Conservation (phyloP, 306 rosid species). For the Abrus pulchellus region DNA sequence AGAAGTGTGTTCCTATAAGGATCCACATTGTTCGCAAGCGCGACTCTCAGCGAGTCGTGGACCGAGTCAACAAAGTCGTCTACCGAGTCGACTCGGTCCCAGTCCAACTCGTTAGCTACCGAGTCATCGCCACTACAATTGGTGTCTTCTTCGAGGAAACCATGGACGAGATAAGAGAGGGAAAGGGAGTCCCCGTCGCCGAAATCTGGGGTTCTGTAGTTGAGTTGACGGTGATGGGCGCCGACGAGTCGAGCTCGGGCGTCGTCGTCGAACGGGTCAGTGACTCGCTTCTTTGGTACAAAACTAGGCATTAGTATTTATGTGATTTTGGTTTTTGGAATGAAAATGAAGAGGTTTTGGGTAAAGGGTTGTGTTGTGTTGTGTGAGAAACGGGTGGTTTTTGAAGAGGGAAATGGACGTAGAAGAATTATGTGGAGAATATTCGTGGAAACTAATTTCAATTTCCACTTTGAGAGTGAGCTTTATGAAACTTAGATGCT, state of each 20-base stretch:
- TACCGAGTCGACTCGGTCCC: conserved; percentile 53
- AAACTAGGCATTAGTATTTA: conserved; percentile 49
- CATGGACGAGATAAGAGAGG: conserved; percentile 70
- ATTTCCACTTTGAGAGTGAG: background rate
- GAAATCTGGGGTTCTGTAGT: conserved; percentile 68
- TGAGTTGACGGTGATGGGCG: conserved; percentile 37
- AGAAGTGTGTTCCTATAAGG: conserved; percentile 46
- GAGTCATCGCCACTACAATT: background rate
- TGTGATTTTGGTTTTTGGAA: background rate
- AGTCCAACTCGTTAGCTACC: conserved; percentile 42
- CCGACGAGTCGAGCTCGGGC: conserved; percentile 63
- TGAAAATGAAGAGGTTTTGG: background rate
- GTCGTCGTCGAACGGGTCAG: conserved; percentile 59
- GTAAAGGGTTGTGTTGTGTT: background rate
- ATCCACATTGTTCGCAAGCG: conserved; percentile 44
- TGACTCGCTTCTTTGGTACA: conserved; percentile 55
- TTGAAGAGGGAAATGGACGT: background rate
- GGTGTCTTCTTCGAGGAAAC: conserved; percentile 53
- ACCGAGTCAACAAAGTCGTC: background rate
- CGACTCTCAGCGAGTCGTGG: background rate
- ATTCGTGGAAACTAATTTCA: conserved; percentile 23
- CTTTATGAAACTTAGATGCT: background rate
- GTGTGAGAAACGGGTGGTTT: background rate
- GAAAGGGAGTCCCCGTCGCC: conserved; percentile 53
- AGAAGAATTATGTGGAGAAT: conserved; percentile 41